Evolutionary conservation across 306 rosid species (phyloP), one percentile per base, ranked within the genome.

Genomic region (Rosa rugosa): DNA sequence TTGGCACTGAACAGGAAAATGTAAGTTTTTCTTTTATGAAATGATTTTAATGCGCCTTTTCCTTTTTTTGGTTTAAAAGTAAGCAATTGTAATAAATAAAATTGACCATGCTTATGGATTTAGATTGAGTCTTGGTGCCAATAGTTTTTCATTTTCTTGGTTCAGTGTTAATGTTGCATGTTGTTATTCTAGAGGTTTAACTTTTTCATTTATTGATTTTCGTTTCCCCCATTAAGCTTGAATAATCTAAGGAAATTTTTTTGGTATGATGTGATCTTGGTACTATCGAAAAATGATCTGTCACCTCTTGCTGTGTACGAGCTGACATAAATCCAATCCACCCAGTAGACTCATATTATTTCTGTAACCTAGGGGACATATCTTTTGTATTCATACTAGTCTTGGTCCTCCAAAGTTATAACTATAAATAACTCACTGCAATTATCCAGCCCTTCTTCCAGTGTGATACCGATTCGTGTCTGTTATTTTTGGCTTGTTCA

Each of bases 1-100:
- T 31, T 69, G 85, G 72, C 65, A 65, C 51, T 80, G 80, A 54
- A 11, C 71, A 13, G 64, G 86, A 82, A 66, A 78, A 79, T 80
- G 91, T 94, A 84, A 87, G 97, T 83, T 77, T 75, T 59, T 47
- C 46, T 22, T 27, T 42, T 45, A 23, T 42, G 50, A 49, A 47
- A 16, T 47, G 69, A 72, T 81, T 34, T 64, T 8, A 59, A 38
- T 2, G 51, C 68, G 45, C 78, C 38, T 51, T 50, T 57, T 51
- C 13, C 1, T 25, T 34, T 46, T 11, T 23, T 1, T 11, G 18
- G 40, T 62, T 25, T 50, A 66, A 36, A 42, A 69, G 73, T 51
- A 31, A 18, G 42, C 38, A 67, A 75, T 80, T 73, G 62, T 78
- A 53, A 53, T 66, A 38, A 40, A 27, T 66, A 46, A 13, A 49